Evolutionary conservation across 164 flowering plant species (phyloP).

Genomic region (Aristolochia californica): DNA sequence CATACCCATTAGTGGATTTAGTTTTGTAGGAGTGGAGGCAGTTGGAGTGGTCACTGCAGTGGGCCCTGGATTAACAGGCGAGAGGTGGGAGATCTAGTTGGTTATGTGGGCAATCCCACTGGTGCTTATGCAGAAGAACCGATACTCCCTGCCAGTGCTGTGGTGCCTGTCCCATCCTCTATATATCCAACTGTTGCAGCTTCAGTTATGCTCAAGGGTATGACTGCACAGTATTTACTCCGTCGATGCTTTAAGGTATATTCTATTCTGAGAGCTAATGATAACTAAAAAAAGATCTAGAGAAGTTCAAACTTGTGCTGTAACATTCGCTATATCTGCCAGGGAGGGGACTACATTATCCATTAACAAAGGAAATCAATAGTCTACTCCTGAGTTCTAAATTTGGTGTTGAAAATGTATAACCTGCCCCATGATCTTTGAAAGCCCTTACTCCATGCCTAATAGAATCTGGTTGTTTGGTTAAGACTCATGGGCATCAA

Average conservation of each 20-base stretch:
- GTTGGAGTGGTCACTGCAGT: conserved; percentile 75
- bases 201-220: conserved; percentile 66
- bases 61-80: conserved; percentile 78
- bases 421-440: no score
- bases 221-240: conserved; percentile 64
- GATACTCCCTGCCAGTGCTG: conserved; percentile 69
- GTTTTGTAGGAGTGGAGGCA: conserved; percentile 59
- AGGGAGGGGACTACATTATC: no score
- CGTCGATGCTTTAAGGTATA: conserved; percentile 79
- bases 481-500: no score
- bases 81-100: conserved; percentile 75
- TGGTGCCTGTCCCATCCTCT: conserved; percentile 64
- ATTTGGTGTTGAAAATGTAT: no score
- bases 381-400: no score
- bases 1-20: neutral
- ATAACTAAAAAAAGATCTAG: neutral
- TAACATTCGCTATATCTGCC: no score
- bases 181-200: conserved; percentile 57
- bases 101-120: conserved; percentile 61
- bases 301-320: no score
- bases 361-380: no score
- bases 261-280: no score
- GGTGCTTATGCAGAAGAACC: conserved; percentile 78
- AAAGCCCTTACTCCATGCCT: no score
- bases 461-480: no score